Conservation (phyloP, 2,329 filamentous ascomycete genomes). For the Penicillium sp. region DNA sequence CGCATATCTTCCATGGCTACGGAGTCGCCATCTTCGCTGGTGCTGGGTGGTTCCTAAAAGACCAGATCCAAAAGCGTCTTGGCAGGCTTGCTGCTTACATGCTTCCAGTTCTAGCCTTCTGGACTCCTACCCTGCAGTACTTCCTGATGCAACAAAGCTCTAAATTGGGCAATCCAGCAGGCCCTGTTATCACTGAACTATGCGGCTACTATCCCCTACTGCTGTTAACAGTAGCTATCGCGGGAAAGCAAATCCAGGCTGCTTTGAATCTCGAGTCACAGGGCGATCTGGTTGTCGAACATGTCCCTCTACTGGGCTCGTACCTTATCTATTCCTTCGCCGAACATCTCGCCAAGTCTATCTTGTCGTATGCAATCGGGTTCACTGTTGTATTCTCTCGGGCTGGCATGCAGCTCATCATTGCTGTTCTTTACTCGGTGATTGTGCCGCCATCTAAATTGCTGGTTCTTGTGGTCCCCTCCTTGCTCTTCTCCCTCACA, state of each 20-base stretch:
- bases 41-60: slow-evolving; percentile 67
- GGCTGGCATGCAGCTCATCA: slow-evolving; percentile 66
- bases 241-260: slow-evolving; percentile 62
- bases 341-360: slow-evolving; percentile 41
- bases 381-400: slow-evolving; percentile 64
- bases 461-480: slow-evolving; percentile 66
- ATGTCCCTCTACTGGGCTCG: slow-evolving; percentile 62
- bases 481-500: slow-evolving; percentile 60
- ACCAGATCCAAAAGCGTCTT: slow-evolving; percentile 50
- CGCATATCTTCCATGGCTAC: slow-evolving; percentile 67
- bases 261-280: slow-evolving; percentile 56
- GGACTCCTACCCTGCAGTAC: slow-evolving; percentile 70
- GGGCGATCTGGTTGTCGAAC: slow-evolving; percentile 59
- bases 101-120: slow-evolving; percentile 71
- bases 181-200: slow-evolving; percentile 71
- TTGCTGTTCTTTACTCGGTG: slow-evolving; percentile 63
- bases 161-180: slow-evolving; percentile 64
- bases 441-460: slow-evolving; percentile 64
- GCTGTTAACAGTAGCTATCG: slow-evolving; percentile 61
- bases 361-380: slow-evolving; percentile 56
- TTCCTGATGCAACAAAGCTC: slow-evolving; percentile 66
- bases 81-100: slow-evolving; percentile 51
- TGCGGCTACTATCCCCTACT: slow-evolving; percentile 70
- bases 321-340: slow-evolving; percentile 61
- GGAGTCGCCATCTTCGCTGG: slow-evolving; percentile 66